Conservation (phyloP, 805 yeast genomes). For the Blastobotrys mokoenaii region DNA sequence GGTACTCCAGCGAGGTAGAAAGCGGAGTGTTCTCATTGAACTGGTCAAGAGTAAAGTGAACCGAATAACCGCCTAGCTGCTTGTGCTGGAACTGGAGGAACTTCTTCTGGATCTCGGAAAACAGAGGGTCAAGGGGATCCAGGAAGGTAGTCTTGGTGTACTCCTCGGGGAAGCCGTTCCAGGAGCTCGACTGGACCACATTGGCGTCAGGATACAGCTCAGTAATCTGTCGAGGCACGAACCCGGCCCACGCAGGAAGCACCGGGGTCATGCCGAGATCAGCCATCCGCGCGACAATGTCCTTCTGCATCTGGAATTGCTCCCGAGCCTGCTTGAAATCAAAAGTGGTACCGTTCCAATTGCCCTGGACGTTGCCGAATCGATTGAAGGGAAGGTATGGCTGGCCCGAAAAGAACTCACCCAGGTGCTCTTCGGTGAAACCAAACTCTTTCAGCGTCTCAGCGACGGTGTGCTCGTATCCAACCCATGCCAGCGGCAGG, state of each 20-base stretch:
- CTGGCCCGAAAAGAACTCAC: conserved; percentile 9
- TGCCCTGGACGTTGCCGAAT: conserved; percentile 14
- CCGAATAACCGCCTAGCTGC: conserved; percentile 1
- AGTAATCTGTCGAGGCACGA: conserved; percentile 2
- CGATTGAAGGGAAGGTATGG: conserved; percentile 13
- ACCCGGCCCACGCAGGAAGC: conserved; percentile 12
- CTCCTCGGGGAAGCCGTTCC: conserved; percentile 11
- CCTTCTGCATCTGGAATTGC: conserved; percentile 8
- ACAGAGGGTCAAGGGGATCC: conserved; percentile 12
- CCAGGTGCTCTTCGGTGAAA: conserved; percentile 6
- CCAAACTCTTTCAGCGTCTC: conserved; percentile 7
- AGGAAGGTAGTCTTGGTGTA: conserved; percentile 10
- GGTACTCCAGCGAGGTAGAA: conserved; percentile 8
- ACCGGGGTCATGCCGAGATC: conserved; percentile 14
- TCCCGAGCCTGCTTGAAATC: conserved; percentile 4
- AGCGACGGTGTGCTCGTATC: conserved; percentile 11
- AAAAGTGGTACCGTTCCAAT: conserved; percentile 8
- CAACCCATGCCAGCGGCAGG: conserved; percentile 12
- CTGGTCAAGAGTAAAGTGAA: conserved; percentile 13
- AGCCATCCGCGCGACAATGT: conserved; percentile 9
- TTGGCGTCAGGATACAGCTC: conserved; percentile 8
- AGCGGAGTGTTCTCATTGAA: conserved; percentile 12
- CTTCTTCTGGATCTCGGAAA: conserved; percentile 7
- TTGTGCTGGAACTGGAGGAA: conserved; percentile 7
- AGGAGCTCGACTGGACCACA: conserved; percentile 4